Conservation (phyloP, 768 basidiomycete genomes). For the Leccinum rimulosum region DNA sequence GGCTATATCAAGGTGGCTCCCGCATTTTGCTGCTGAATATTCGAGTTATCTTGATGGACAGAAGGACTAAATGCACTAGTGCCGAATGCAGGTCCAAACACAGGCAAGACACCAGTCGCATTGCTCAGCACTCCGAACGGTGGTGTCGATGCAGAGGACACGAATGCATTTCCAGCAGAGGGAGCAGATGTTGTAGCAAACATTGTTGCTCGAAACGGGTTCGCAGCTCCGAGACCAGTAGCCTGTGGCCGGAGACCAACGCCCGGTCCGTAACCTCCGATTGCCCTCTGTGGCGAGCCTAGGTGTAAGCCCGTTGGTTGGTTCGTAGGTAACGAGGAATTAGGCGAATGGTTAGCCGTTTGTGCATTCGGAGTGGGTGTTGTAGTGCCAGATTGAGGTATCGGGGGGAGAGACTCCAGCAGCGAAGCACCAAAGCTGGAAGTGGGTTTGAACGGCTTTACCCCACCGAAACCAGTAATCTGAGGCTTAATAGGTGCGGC, state of each 20-base stretch:
- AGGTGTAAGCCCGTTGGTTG: constrained; percentile 33
- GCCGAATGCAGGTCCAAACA: constrained; percentile 18
- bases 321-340: constrained; percentile 29
- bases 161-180: constrained; percentile 3
- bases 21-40: constrained; percentile 41
- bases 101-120: constrained; percentile 2
- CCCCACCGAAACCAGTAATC: constrained; percentile 50
- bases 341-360: constrained; percentile 6
- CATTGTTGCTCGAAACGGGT: constrained; percentile 70
- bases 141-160: constrained; percentile 27
- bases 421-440: constrained; percentile 78
- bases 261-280: constrained; percentile 36
- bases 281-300: constrained; percentile 5
- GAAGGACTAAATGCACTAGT: constrained; percentile 22
- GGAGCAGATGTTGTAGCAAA: constrained; percentile 35
- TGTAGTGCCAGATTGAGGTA: constrained; percentile 55
- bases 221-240: constrained; percentile 54
- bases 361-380: constrained; percentile 39
- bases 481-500: constrained; percentile 40
- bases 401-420: constrained; percentile 70
- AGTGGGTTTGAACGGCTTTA: constrained; percentile 82
- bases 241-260: constrained; percentile 55
- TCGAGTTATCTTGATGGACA: constrained; percentile 17
- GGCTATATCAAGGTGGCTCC: constrained; percentile 49
- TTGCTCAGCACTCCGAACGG: constrained; percentile 22